phyloP scores from a whole-genome alignment of 2,329 filamentous ascomycete species.

The Diatrype stigma region DNA sequence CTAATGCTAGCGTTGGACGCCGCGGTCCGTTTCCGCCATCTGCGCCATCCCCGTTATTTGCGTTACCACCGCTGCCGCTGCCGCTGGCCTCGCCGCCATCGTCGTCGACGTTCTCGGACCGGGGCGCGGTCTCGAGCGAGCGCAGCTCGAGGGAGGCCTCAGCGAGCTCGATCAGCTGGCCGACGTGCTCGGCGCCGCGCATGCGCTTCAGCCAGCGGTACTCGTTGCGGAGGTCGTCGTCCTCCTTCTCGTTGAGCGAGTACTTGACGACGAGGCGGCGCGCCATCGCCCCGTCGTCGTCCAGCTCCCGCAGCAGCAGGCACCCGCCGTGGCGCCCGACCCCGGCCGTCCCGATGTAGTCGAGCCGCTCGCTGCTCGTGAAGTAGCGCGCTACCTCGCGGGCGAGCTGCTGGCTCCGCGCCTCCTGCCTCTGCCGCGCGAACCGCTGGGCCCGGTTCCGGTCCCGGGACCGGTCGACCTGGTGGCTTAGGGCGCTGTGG shows the following conservation, averaged over 20 bases:
- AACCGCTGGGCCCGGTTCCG: no score
- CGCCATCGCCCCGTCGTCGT: background rate
- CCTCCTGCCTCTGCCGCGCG: no score
- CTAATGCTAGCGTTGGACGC: no score
- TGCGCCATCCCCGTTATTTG: no score
- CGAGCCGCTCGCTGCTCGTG: background rate
- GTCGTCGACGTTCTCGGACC: no score
- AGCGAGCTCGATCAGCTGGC: constrained; percentile 2
- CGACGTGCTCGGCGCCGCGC: constrained; percentile 9
- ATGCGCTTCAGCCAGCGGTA: constrained; percentile 2
- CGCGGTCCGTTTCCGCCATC: no score
- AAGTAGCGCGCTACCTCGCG: constrained; percentile 2
- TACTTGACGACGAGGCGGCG: constrained; percentile 10
- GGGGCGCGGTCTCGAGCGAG: no score
- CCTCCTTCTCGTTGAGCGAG: constrained; percentile 6
- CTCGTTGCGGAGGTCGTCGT: constrained; percentile 9
- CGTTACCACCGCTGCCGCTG: no score
- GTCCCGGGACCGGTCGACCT: no score
- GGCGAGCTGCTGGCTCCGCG: no score
- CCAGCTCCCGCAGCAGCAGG: constrained; percentile 2
- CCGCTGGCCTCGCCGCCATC: no score
- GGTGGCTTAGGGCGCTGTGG: no score
- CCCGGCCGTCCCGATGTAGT: constrained; percentile 3
- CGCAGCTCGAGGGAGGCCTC: constrained; percentile 2
- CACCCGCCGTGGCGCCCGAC: constrained; percentile 7